These are phyloP conservation scores for Solanum tacnaense DNA, from an alignment of 257 asterid genomes.

Conservation along the genomic window DNA sequence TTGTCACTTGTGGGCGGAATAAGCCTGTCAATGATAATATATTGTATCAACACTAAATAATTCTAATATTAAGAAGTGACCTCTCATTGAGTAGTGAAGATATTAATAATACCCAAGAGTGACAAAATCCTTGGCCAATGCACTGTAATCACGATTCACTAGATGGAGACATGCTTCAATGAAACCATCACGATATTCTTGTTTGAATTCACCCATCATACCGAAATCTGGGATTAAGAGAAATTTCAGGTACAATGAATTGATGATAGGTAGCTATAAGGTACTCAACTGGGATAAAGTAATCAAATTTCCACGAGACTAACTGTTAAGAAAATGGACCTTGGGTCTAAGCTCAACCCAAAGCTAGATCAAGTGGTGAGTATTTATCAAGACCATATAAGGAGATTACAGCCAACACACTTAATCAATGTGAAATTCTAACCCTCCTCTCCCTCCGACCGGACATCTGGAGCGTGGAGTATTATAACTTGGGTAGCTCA, in stretches of 20 bases:
- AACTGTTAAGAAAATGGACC: not conserved
- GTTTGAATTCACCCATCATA: slow-evolving; percentile 95
- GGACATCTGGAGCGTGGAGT: not conserved
- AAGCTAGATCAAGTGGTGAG: not conserved
- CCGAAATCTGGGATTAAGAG: slow-evolving; percentile 63
- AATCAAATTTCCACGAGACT: not conserved
- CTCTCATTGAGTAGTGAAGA: slow-evolving; percentile 5
- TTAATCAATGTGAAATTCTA: not conserved
- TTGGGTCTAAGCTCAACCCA: not conserved
- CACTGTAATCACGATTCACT: slow-evolving; percentile 92
- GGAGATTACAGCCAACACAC: not conserved
- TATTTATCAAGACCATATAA: not conserved
- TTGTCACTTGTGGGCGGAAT: slow-evolving; percentile 88
- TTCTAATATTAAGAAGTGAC: not conserved
- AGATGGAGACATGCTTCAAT: slow-evolving; percentile 98
- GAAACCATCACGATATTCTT: slow-evolving; percentile 94
- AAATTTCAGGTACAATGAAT: not conserved
- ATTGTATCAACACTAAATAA: slow-evolving; percentile 10
- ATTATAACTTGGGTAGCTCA: not conserved
- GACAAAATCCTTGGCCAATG: slow-evolving; percentile 84
- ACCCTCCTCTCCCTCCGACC: not conserved
- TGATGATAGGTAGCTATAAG: not conserved
- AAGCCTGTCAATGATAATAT: slow-evolving; percentile 45
- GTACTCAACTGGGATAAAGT: not conserved
- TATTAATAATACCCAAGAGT: slow-evolving; percentile 74